Base-by-base conservation (phyloP, 2,329 filamentous ascomycete genomes). In the Calonectria henricotiae region DNA sequence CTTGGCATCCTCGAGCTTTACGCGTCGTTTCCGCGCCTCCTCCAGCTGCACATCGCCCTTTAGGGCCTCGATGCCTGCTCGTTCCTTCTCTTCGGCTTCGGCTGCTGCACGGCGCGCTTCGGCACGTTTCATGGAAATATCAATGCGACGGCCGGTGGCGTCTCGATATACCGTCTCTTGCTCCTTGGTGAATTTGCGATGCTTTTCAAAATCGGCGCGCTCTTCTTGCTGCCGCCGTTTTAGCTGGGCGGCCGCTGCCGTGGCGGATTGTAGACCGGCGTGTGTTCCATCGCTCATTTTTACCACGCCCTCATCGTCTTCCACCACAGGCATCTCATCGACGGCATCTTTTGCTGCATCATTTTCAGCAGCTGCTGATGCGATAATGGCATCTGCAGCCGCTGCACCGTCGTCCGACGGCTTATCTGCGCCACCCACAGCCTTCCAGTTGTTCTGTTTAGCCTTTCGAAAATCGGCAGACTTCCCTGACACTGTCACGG, bases 121-220 rank as follows among this genome's bases (percentile, higher is more conserved):
- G 23, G 94, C 95, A 27, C 95, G 89, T 82, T 94, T 94, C 93
- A 98, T 94, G 20, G 92, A 91, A 27, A 98, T 90, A 79, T 99
- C 97, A 73, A 99, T 95, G 66, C 97, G 92, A n/a, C 95, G 89
- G 13, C 96, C 96, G 3, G 93, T 96, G 12, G 97, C 96, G 83
- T 99, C 96, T 76, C 96, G 93, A 81, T 98, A 98, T 27, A 98
- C 95, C 0, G 96, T 97, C 83, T 98, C 94, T 77, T 92, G 89
- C 37, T 89, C 89, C 68, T 85, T 83, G 46, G 80, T 81, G 71
- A 80, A 84, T 68, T 83, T 86, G 39, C 80, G 75, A 76, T 81
- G 82, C 71, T 73, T 77, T 70, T 86, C 84, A 76, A 88, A 89
- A 27, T 86, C 84, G 15, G 83, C 83, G n/a, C 82, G 81, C 70